Conservation (phyloP, 495 filamentous ascomycete species). For the Polyplosphaeria fusca region DNA sequence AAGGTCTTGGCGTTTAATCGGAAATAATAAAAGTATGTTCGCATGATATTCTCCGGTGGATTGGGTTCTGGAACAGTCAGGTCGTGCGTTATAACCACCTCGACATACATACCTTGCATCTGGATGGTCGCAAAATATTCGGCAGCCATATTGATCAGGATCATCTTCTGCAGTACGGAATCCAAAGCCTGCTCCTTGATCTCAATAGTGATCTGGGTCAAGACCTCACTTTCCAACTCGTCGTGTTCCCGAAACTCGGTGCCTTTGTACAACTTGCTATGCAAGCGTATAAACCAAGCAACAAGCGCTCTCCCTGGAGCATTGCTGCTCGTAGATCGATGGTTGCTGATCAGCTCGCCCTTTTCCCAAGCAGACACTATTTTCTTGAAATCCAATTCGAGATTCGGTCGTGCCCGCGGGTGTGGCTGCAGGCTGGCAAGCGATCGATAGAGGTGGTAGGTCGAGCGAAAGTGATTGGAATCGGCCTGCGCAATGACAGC, state of each 20-base stretch:
- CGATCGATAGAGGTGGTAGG: conserved; percentile 86
- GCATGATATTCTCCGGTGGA: conserved; percentile 37
- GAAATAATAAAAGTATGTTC: conserved; percentile 69
- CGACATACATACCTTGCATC: conserved; percentile 52
- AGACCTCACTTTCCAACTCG: conserved; percentile 81
- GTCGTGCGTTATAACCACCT: conserved; percentile 16
- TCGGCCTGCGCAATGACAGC: conserved; percentile 78
- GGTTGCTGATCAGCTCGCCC: conserved; percentile 53
- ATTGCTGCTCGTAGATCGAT: conserved; percentile 46
- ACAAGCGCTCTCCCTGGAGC: conserved; percentile 55
- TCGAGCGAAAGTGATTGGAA: conserved; percentile 71
- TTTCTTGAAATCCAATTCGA: conserved; percentile 78
- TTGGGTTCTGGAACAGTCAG: conserved; percentile 32
- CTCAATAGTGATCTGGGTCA: conserved; percentile 69
- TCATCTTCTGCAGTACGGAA: conserved; percentile 69
- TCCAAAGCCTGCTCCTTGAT: conserved; percentile 67
- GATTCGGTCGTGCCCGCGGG: conserved; percentile 66
- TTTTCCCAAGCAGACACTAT: conserved; percentile 60
- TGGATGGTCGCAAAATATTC: conserved; percentile 65
- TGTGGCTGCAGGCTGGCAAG: conserved; percentile 69
- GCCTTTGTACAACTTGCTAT: conserved; percentile 78
- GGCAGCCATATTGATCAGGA: conserved; percentile 81
- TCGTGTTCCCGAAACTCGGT: conserved; percentile 67
- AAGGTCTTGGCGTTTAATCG: conserved; percentile 80
- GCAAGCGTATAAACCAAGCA: conserved; percentile 83